Conservation (phyloP, 192 early-diverging fungal species). For the Thamnidium elegans region DNA sequence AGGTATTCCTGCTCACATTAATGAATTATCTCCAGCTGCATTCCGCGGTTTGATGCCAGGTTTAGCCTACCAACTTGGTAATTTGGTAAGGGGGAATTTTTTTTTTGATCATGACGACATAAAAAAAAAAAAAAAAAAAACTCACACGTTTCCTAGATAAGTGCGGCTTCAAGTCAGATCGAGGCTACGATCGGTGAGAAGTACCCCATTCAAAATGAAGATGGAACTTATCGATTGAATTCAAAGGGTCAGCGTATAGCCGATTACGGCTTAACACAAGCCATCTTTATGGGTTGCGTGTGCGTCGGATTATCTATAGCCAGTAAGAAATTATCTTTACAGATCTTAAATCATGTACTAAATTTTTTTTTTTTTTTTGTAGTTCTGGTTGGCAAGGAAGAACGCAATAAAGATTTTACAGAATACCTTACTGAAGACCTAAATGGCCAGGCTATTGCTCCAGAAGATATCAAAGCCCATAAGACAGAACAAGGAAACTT, state of each 20-base stretch:
- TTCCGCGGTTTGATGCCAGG: conserved; percentile 71
- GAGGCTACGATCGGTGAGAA: conserved; percentile 43
- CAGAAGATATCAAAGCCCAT: background rate
- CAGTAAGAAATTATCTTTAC: background rate
- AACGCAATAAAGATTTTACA: conserved; percentile 50
- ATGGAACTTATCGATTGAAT: conserved; percentile 16
- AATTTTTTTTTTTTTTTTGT: conserved; percentile 40
- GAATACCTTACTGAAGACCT: conserved; percentile 15
- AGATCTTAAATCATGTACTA: background rate
- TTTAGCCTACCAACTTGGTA: conserved; percentile 74
- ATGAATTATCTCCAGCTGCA: conserved; percentile 64
- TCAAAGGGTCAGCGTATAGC: conserved; percentile 24
- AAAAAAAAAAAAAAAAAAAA: background rate
- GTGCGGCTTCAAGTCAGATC: conserved; percentile 40
- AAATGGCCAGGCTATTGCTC: background rate
- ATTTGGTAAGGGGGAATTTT: conserved; percentile 48
- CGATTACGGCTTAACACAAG: conserved; percentile 57
- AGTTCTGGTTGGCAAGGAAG: conserved; percentile 55
- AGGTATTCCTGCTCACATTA: conserved; percentile 69
- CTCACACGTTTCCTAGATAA: conserved; percentile 23
- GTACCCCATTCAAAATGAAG: conserved; percentile 19
- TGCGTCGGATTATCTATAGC: conserved; percentile 25
- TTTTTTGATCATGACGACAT: conserved; percentile 26
- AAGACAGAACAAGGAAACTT: conserved; percentile 8
- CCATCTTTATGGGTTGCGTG: conserved; percentile 53